These are phyloP conservation scores for Debaryomyces tyrocola DNA, from an alignment of 805 yeast genomes.

Conservation along the genomic window DNA sequence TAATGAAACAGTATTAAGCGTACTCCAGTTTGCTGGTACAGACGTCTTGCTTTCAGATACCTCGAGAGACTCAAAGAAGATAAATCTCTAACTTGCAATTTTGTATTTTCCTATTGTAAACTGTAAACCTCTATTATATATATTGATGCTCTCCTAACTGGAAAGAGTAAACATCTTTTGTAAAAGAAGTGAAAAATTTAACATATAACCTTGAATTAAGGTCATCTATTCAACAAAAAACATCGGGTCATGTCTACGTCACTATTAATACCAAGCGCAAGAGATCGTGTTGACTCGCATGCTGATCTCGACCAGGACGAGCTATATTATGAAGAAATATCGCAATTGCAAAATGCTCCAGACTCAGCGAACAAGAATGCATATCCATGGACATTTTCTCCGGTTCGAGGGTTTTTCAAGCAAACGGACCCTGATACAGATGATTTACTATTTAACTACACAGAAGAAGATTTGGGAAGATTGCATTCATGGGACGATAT, in stretches of 20 bases:
- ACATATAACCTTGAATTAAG: background rate
- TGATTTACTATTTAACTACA: slow-evolving; percentile 41
- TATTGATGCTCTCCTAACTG: background rate
- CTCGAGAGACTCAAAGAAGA: background rate
- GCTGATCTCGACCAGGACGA: slow-evolving; percentile 19
- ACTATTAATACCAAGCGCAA: slow-evolving; percentile 20
- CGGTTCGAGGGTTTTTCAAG: slow-evolving; percentile 47
- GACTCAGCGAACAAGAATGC: slow-evolving; percentile 18
- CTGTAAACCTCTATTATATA: background rate
- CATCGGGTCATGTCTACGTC: background rate
- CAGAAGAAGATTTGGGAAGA: slow-evolving; percentile 44
- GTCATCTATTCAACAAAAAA: background rate
- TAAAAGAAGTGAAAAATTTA: too few species aligned
- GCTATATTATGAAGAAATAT: slow-evolving; percentile 12
- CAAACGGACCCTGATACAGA: slow-evolving; percentile 42
- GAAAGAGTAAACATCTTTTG: background rate
- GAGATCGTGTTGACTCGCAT: slow-evolving; percentile 29
- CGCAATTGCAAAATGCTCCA: slow-evolving; percentile 8
- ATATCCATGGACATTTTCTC: slow-evolving; percentile 42
- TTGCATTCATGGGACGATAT: slow-evolving; percentile 37
- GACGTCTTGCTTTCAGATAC: background rate
- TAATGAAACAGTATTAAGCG: background rate
- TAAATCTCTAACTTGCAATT: background rate
- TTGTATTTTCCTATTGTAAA: background rate
- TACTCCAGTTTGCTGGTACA: background rate